A percentile compares a stretch with the other conserved stretches of the same genome.
phyloP scores from a whole-genome alignment of 2,329 filamentous ascomycete species.

The Tolypocladium nubicola region DNA sequence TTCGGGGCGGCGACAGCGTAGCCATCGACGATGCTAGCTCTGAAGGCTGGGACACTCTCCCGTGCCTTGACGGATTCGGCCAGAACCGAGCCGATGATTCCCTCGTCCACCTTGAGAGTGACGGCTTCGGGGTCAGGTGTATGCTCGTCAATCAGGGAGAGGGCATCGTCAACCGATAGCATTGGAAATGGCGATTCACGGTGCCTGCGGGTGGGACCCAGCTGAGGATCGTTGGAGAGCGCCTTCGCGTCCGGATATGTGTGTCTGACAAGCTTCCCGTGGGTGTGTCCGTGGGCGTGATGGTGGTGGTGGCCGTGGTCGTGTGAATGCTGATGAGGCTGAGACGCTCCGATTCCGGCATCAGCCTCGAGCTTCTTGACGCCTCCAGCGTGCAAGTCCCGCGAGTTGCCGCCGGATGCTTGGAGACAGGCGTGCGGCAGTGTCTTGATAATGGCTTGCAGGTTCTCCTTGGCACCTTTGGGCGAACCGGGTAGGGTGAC shows the following conservation, averaged over 20 bases:
- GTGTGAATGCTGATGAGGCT: constrained; percentile 24
- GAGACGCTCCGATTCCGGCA: constrained; percentile 47
- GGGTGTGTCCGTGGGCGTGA: constrained; percentile 33
- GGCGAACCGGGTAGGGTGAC: constrained; percentile 89
- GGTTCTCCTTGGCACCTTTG: constrained; percentile 89
- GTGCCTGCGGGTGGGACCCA: constrained; percentile 60
- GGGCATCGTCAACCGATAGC: constrained; percentile 74
- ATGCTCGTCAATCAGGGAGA: constrained; percentile 60
- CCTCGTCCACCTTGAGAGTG: constrained; percentile 49
- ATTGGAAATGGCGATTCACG: constrained; percentile 87
- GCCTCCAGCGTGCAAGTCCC: constrained; percentile 68
- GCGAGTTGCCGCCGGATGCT: constrained; percentile 72
- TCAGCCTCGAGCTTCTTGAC: constrained; percentile 76
- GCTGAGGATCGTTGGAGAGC: constrained; percentile 48
- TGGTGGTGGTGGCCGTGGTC: constrained; percentile 28
- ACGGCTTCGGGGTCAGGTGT: constrained; percentile 53
- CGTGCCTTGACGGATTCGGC: constrained; percentile 71
- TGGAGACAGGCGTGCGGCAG: constrained; percentile 92
- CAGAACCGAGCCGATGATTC: constrained; percentile 65
- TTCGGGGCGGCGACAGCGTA: constrained; percentile 70
- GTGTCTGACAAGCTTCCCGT: constrained; percentile 60
- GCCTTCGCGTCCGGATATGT: constrained; percentile 50
- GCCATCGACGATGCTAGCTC: constrained; percentile 93
- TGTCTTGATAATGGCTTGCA: constrained; percentile 80
- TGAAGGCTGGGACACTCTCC: constrained; percentile 84